Base-by-base conservation (phyloP, 345 rosid species). In the Rhodomyrtus tomentosa region DNA sequence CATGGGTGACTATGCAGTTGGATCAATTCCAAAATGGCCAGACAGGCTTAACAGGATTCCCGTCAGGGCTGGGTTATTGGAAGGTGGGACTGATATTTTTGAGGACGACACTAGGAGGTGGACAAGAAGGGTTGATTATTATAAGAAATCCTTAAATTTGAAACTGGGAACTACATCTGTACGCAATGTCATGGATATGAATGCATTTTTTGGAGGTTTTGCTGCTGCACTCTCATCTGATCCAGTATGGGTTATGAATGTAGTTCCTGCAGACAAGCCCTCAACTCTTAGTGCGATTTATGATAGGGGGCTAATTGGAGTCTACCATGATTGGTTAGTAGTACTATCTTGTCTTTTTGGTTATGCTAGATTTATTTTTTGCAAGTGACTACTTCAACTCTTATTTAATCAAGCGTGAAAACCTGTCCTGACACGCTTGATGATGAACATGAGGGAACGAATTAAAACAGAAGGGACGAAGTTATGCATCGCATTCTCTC, bases 171-270 rank as follows among this genome's bases (percentile, higher is more conserved):
- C 93, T 90, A 92, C 92, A 49, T 91, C 96, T 83, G 84, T 95
- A 48, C 98, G 98, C 88, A 98, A 98, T 85, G 83, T 95, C 87
- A 93, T 97, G 99, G 99, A 97, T 81, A 92, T 95, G 98, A 96
- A 95, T 85, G 95, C 99, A 32, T 90, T 96, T 90, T 93, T 98
- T 32, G 99, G 99, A 82, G 96, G 99, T 87, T 96, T 98, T 92
- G 98, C 99, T 0, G 98, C 99, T 83, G 94, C 99, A 72, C 91
- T 96, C 84, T 62, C 84, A 25, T 90, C 95, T 86, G 96, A 96
- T 84, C 93, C 96, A 85, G 93, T 94, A 81, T 98, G 99, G 99
- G 98, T 95, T 88, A 94, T 96, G 99, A 98, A 96, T 91, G 95
- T 93, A 55, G 91, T 96, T 88, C 98, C 99, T 86, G 90, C 96